These are phyloP conservation scores for Torulaspora franciscae DNA, from an alignment of 805 yeast genomes.

Conservation along the genomic window DNA sequence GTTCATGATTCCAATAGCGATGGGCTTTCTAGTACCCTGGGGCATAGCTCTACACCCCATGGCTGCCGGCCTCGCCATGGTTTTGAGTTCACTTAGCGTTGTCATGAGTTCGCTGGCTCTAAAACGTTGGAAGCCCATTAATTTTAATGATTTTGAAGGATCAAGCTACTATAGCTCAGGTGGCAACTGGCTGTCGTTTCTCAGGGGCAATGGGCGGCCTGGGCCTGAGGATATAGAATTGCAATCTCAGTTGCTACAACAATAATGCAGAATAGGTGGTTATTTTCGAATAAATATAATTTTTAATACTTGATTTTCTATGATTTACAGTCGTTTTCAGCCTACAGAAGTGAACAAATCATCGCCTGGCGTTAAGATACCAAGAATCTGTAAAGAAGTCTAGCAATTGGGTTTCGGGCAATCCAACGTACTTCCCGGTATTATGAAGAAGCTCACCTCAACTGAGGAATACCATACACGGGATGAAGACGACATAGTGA, in stretches of 20 bases:
- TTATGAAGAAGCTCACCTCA: not conserved
- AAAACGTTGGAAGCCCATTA: conserved; percentile 53
- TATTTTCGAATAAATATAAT: not conserved
- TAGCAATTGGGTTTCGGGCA: not conserved
- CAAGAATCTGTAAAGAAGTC: not conserved
- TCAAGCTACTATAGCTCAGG: not conserved
- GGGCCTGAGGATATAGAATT: conserved; percentile 20
- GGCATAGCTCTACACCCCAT: conserved; percentile 77
- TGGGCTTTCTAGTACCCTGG: conserved; percentile 83
- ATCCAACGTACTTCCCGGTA: not conserved
- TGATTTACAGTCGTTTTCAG: not conserved
- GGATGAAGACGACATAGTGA: conserved; percentile 12
- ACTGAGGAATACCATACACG: not conserved
- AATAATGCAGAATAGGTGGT: not conserved
- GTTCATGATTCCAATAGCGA: conserved; percentile 87
- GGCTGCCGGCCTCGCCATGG: conserved; percentile 90
- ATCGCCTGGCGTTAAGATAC: not conserved
- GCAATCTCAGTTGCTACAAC: conserved; percentile 13
- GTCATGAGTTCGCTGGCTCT: conserved; percentile 72
- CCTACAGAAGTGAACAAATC: not conserved
- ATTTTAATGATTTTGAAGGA: conserved; percentile 2
- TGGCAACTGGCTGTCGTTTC: not conserved
- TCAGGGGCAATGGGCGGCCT: not conserved
- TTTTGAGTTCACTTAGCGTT: conserved; percentile 84
- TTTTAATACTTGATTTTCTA: not conserved